These are phyloP conservation scores for Prunus mira DNA, from an alignment of 306 rosid genomes.

Conservation along the genomic window DNA sequence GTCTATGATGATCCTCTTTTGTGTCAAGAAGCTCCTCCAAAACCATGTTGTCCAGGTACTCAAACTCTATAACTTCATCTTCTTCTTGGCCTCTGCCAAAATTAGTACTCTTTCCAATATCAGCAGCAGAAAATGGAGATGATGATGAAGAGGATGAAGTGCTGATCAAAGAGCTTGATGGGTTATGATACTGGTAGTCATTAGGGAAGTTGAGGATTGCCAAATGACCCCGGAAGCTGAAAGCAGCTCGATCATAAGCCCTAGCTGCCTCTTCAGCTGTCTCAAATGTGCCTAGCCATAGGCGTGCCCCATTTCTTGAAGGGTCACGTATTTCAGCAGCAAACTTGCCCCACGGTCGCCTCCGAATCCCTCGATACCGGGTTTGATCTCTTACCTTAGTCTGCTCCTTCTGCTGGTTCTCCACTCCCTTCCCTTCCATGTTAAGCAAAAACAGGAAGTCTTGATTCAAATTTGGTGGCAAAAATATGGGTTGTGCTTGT, in stretches of 20 bases:
- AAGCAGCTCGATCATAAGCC: conserved; percentile 91
- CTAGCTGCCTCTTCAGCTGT: conserved; percentile 86
- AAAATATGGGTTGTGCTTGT: background rate
- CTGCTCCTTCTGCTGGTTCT: conserved; percentile 7
- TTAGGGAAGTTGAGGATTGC: conserved; percentile 91
- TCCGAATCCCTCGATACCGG: conserved; percentile 69
- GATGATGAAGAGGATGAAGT: conserved; percentile 6
- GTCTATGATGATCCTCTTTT: conserved; percentile 19
- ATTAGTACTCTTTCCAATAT: background rate
- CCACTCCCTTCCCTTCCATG: conserved; percentile 42
- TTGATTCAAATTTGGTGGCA: conserved; percentile 16
- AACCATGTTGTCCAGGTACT: conserved; percentile 57
- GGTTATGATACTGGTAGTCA: conserved; percentile 41
- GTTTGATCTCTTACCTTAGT: conserved; percentile 20
- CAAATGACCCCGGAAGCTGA: conserved; percentile 65
- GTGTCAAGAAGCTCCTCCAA: conserved; percentile 71
- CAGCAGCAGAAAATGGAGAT: conserved; percentile 18
- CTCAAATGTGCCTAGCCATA: conserved; percentile 85
- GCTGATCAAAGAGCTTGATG: conserved; percentile 1
- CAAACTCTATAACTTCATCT: conserved; percentile 52
- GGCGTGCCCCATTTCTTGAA: conserved; percentile 68
- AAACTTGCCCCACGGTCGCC: conserved; percentile 90
- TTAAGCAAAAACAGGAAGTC: background rate
- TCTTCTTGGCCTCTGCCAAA: background rate
- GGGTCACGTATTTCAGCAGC: conserved; percentile 98